Conservation (phyloP, 2,329 filamentous ascomycete genomes). For the Exophiala aquamarina region DNA sequence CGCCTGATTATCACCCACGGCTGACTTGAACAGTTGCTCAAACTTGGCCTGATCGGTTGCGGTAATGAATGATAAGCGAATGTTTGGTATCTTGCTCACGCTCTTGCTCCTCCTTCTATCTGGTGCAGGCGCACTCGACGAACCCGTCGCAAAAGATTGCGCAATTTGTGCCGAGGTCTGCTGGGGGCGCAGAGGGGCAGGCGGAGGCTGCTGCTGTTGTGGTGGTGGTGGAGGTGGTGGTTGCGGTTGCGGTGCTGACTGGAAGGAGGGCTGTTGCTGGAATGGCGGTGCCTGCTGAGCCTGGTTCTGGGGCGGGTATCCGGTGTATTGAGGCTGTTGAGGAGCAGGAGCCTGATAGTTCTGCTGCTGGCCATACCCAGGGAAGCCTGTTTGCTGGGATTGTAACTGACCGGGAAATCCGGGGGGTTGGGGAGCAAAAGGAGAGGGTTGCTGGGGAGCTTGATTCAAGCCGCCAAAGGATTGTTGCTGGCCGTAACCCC, state of each 20-base stretch:
- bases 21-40: conserved; percentile 95
- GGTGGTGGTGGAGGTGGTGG: conserved; percentile 29
- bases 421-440: conserved; percentile 56
- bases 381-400: conserved; percentile 68
- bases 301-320: conserved; percentile 48
- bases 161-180: conserved; percentile 66
- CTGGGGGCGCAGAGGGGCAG: conserved; percentile 51
- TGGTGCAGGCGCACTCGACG: conserved; percentile 55
- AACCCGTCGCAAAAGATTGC: conserved; percentile 57
- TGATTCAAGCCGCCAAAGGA: conserved; percentile 52
- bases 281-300: conserved; percentile 60
- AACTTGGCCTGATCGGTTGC: conserved; percentile 94
- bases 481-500: conserved; percentile 57
- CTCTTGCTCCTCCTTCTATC: conserved; percentile 61
- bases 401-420: conserved; percentile 58
- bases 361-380: conserved; percentile 48
- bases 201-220: conserved; percentile 40
- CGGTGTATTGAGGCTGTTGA: conserved; percentile 62
- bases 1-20: conserved; percentile 78
- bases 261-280: conserved; percentile 56
- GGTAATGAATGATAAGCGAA: conserved; percentile 92
- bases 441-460: conserved; percentile 58
- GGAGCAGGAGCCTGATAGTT: conserved; percentile 44
- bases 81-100: conserved; percentile 80
- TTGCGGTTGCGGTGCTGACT: conserved; percentile 48